Base-by-base conservation (phyloP, 2,329 filamentous ascomycete genomes). In the Fusarium sp. region DNA sequence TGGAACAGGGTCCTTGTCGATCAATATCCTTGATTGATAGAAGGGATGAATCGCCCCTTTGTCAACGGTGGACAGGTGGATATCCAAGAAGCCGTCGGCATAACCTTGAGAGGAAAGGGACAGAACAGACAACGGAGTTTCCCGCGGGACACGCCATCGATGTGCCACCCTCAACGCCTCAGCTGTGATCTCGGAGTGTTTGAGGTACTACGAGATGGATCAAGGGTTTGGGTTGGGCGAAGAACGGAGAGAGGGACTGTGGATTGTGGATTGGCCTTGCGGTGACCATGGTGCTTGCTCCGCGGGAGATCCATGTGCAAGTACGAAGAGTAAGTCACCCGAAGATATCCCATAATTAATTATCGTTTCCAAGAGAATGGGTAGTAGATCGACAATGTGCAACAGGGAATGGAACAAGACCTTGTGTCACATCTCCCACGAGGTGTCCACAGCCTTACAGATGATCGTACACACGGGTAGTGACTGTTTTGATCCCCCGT, bases 381-480 rank as follows among this genome's bases (percentile, higher is more conserved):
- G 71, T 56, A 30, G 59, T 73, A 73, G 73, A 75, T 74, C 68
- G 68, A 61, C 73, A 71, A 75, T 74, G 66, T 71, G 63, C 68
- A 67, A 54, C 71, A 73, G 63, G 73, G 73, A 63, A 63, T 22
- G 50, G 50, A 30, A 59, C 52, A 63, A 49, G 62, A 68, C 69
- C 73, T 66, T 74, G 69, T 73, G 69, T 74, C 69, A 49, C 71
- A 75, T 75, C 73, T 59, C 66, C 60, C 59, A 71, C 63, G 57
- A 66, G 53, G 34, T 60, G 52, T 27, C 55, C 53, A 43, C 63
- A 73, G 73, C 73, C 69, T 73, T 75, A 69, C 60, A 63, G 73
- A 51, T 45, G 64, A 75, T 70, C 73, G 60, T 66, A 63, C 61
- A 51, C 42, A 52, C 27, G 55, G 38, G 47, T 38, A 25, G 30